These are phyloP conservation scores for Barnettozyma pratensis DNA, from an alignment of 805 yeast genomes.

Conservation along the genomic window DNA sequence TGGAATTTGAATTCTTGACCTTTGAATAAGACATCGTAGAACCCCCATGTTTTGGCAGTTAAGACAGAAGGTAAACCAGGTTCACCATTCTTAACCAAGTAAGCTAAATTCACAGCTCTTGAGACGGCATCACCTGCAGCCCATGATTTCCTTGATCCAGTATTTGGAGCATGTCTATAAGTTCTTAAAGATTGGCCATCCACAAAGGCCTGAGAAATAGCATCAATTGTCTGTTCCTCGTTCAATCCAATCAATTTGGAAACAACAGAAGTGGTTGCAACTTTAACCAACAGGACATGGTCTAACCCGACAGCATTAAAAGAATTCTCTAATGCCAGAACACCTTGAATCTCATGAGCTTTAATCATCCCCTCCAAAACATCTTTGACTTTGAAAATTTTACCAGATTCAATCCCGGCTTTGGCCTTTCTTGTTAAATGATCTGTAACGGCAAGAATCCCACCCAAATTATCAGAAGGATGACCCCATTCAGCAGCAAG, in stretches of 20 bases:
- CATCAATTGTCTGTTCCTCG: conserved; percentile 48
- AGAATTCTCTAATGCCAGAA: conserved; percentile 53
- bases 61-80: conserved; percentile 54
- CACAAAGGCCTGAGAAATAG: conserved; percentile 54
- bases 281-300: conserved; percentile 54
- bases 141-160: conserved; percentile 61
- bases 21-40: conserved; percentile 54
- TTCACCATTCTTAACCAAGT: conserved; percentile 47
- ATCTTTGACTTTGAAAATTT: conserved; percentile 41
- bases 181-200: conserved; percentile 58
- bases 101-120: conserved; percentile 52
- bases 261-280: conserved; percentile 57
- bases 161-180: conserved; percentile 60
- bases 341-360: conserved; percentile 62
- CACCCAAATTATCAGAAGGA: conserved; percentile 58
- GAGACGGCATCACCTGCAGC: conserved; percentile 63
- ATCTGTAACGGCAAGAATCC: conserved; percentile 55
- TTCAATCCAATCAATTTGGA: conserved; percentile 47
- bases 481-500: conserved; percentile 70
- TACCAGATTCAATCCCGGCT: conserved; percentile 37
- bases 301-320: conserved; percentile 56
- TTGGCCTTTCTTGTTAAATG: conserved; percentile 42
- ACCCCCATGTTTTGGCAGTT: conserved; percentile 58
- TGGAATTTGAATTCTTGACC: conserved; percentile 50
- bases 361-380: conserved; percentile 53